Evolutionary conservation across 495 filamentous ascomycete genomes (phyloP).

Genomic region (Filosporella fistucella): DNA sequence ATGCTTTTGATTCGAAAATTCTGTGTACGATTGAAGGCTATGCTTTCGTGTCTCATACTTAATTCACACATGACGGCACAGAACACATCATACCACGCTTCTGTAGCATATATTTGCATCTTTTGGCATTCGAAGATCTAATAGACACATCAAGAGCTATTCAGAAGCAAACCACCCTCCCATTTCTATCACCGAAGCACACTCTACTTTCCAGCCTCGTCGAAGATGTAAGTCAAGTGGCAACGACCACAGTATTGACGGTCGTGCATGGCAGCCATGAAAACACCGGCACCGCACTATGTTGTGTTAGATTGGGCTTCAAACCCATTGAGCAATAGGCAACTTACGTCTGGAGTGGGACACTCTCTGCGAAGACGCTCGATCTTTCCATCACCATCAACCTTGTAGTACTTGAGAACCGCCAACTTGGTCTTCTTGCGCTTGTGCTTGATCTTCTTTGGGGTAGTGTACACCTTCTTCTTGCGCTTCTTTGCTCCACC

Average conservation of each 20-base stretch:
- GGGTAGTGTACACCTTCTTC: constrained; percentile 99
- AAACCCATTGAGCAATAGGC: neutral
- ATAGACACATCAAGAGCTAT: constrained; percentile 13
- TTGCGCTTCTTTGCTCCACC: constrained; percentile 98
- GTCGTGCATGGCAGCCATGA: constrained; percentile 99
- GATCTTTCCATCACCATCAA: constrained; percentile 98
- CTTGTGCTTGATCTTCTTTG: constrained; percentile 99
- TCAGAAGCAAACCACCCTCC: constrained; percentile 10
- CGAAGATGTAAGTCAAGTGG: constrained; percentile 99
- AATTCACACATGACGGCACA: too few species aligned
- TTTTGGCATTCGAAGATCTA: constrained; percentile 17
- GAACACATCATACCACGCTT: too few species aligned
- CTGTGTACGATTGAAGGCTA: too few species aligned
- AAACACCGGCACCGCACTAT: constrained; percentile 95
- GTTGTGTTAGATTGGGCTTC: constrained; percentile 20
- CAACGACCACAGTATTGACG: constrained; percentile 99
- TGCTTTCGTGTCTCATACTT: too few species aligned
- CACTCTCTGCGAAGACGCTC: constrained; percentile 98
- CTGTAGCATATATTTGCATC: too few species aligned
- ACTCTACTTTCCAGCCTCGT: constrained; percentile 48
- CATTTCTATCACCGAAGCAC: neutral
- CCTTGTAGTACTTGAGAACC: constrained; percentile 99
- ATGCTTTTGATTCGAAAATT: too few species aligned
- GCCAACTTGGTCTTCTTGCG: constrained; percentile 99
- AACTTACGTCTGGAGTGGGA: constrained; percentile 80